These are phyloP conservation scores for Mycena citricolor DNA, from an alignment of 1,284 basidiomycete species.

Conservation along the genomic window DNA sequence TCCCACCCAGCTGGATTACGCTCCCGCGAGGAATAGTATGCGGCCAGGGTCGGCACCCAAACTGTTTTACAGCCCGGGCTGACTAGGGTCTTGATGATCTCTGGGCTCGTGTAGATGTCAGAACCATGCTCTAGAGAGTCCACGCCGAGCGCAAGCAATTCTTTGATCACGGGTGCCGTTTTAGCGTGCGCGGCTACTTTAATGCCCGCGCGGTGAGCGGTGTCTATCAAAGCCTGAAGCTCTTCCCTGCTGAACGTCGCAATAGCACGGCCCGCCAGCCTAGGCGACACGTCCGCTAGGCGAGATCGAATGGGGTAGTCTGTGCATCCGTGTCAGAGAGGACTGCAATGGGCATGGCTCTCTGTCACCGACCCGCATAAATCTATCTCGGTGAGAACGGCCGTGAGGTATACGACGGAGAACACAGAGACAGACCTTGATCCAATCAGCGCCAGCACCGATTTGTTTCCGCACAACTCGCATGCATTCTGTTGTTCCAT, in stretches of 20 bases:
- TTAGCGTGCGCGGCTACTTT: constrained; percentile 63
- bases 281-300: constrained; percentile 40
- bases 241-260: constrained; percentile 49
- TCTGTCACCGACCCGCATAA: constrained; percentile 43
- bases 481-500: constrained; percentile 57
- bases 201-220: constrained; percentile 52
- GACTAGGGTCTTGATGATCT: constrained; percentile 26
- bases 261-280: constrained; percentile 34
- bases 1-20: constrained; percentile 37
- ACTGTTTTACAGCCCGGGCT: constrained; percentile 33
- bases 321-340: too few species aligned
- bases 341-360: background rate
- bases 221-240: constrained; percentile 49
- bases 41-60: constrained; percentile 65
- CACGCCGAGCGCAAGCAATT: constrained; percentile 38
- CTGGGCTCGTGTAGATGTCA: constrained; percentile 16
- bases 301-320: constrained; percentile 54
- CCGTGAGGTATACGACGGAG: background rate
- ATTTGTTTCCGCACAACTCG: constrained; percentile 61
- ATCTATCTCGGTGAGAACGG: constrained; percentile 38
- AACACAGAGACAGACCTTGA: constrained; percentile 43
- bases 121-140: constrained; percentile 42
- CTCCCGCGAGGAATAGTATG: constrained; percentile 38
- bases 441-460: constrained; percentile 69
- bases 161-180: constrained; percentile 37